Evolutionary conservation across 2,329 filamentous ascomycete species (phyloP).

Genomic region (Coniochaeta prunicola): DNA sequence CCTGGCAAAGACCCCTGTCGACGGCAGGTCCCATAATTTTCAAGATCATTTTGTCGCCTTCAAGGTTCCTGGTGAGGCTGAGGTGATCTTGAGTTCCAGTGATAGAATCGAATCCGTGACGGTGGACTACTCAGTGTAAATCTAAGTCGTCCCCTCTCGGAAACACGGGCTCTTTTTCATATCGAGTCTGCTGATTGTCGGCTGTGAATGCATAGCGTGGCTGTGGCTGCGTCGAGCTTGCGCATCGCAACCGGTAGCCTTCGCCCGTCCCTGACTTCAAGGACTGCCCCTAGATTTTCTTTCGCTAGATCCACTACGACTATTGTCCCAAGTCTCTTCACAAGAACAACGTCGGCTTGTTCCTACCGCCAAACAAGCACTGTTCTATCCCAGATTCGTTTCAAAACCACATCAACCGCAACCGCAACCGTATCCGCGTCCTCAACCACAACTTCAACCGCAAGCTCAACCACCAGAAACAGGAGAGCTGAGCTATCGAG

Average conservation of each 20-base stretch:
- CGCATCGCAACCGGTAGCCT: conserved; percentile 1
- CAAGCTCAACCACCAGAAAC: neutral
- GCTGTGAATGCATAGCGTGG: neutral
- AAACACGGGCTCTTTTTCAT: neutral
- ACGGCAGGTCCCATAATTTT: neutral
- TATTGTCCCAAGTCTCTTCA: neutral
- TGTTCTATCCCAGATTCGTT: neutral
- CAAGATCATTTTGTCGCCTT: neutral
- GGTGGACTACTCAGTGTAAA: neutral
- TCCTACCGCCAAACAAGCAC: neutral
- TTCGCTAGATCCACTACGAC: neutral
- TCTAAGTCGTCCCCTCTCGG: neutral
- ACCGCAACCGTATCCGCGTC: no score
- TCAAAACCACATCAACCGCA: neutral
- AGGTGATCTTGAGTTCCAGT: neutral
- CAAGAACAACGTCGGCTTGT: neutral
- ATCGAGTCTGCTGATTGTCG: neutral
- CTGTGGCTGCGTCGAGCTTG: conserved; percentile 1
- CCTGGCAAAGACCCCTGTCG: no score
- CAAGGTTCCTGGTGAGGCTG: neutral
- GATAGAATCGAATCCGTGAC: neutral
- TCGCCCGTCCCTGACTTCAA: neutral
- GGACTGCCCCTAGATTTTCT: neutral
- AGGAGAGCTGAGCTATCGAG: neutral
- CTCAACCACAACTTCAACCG: neutral